These are phyloP conservation scores for Ceratocystis huliohia DNA, from an alignment of 2,329 filamentous ascomycete species.

Conservation along the genomic window DNA sequence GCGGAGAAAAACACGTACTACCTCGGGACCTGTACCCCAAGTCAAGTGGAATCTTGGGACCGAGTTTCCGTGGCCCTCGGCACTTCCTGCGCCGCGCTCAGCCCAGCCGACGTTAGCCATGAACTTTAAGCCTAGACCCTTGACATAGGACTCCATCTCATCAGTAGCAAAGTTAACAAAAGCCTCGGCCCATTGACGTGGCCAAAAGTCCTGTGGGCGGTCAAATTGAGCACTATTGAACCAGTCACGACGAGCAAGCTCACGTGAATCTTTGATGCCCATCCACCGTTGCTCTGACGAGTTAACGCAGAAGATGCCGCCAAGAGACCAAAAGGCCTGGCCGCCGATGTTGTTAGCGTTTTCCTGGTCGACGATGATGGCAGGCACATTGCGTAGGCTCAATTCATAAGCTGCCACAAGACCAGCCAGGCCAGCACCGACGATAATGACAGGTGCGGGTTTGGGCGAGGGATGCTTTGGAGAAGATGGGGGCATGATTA, in stretches of 20 bases:
- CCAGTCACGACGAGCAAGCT: slow-evolving; percentile 48
- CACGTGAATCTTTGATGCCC: slow-evolving; percentile 45
- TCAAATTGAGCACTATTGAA: slow-evolving; percentile 45
- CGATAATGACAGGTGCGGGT: slow-evolving; percentile 38
- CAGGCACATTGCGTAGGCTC: slow-evolving; percentile 36
- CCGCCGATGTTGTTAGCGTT: slow-evolving; percentile 44
- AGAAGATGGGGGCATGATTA: not conserved
- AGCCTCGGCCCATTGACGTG: slow-evolving; percentile 48
- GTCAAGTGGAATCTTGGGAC: slow-evolving; percentile 51
- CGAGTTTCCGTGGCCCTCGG: slow-evolving; percentile 48
- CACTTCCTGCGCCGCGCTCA: slow-evolving; percentile 43
- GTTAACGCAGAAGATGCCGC: slow-evolving; percentile 48
- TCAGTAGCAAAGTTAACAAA: slow-evolving; percentile 50
- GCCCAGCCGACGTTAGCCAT: slow-evolving; percentile 47
- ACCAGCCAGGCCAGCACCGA: slow-evolving; percentile 46
- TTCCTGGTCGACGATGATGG: slow-evolving; percentile 46
- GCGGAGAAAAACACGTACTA: slow-evolving; percentile 45
- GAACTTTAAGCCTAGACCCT: slow-evolving; percentile 40
- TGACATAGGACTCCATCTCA: slow-evolving; percentile 46
- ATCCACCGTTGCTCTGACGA: slow-evolving; percentile 43
- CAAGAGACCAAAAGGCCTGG: slow-evolving; percentile 52
- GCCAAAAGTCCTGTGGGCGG: slow-evolving; percentile 44
- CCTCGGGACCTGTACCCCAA: slow-evolving; percentile 49
- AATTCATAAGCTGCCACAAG: slow-evolving; percentile 48
- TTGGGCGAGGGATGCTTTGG: slow-evolving; percentile 13